Conservation (phyloP, 352 stramenopile species). For the Phytophthora pluvialis region DNA sequence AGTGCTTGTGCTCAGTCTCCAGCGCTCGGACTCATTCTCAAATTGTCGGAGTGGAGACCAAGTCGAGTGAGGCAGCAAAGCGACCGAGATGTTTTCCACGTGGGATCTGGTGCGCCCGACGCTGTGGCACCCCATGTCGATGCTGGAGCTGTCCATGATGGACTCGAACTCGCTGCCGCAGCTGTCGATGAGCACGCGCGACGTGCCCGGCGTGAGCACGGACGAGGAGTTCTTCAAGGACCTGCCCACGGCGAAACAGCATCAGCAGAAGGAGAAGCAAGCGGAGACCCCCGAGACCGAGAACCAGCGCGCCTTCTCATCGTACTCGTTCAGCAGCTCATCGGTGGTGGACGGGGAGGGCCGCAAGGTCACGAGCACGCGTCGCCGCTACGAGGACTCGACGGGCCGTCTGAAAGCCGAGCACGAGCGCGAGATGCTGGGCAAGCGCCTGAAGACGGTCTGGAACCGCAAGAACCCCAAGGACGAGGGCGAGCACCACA, state of each 20-base stretch:
- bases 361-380: conserved; percentile 64
- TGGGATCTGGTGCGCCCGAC: conserved; percentile 83
- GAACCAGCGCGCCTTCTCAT: conserved; percentile 62
- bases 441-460: conserved; percentile 70
- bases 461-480: conserved; percentile 75
- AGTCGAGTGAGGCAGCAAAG: conserved; percentile 17
- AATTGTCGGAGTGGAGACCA: conserved; percentile 31
- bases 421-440: conserved; percentile 77
- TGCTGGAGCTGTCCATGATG: conserved; percentile 86
- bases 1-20: neutral
- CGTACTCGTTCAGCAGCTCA: conserved; percentile 82
- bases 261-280: conserved; percentile 33
- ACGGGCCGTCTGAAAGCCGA: conserved; percentile 80
- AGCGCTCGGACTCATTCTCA: conserved; percentile 18
- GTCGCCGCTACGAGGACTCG: conserved; percentile 87
- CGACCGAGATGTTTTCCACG: conserved; percentile 56
- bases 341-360: conserved; percentile 76
- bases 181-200: conserved; percentile 43
- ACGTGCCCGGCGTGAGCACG: conserved; percentile 45
- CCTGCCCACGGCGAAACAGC: conserved; percentile 45
- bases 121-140: conserved; percentile 82
- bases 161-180: conserved; percentile 60
- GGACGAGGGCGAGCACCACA: conserved; percentile 70
- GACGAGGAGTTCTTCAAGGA: conserved; percentile 88
- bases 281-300: conserved; percentile 37